Base-by-base conservation (phyloP, 345 rosid genomes). In the Cardamine resedifolia region DNA sequence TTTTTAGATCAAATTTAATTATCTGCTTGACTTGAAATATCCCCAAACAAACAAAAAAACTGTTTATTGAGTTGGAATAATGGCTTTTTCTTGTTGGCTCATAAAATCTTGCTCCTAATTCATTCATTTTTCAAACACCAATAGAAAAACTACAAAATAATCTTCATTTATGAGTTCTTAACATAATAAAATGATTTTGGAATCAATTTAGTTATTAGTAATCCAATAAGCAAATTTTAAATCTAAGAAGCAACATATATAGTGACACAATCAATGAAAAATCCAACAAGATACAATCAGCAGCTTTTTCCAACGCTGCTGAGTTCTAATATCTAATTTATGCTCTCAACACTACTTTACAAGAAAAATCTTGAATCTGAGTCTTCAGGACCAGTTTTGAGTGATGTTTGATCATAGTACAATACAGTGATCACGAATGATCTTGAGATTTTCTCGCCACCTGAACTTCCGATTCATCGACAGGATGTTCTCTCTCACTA, bases 341-440 rank as follows among this genome's bases (percentile, higher is more conserved):
- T 64, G 58, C 49, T 64, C 58, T 64, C 71, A 65, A 45, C 36
- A 74, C 61, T 58, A 58, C 27, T 66, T 74, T 58, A 66, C 66
- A 66, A 52, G 21, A 58, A 49, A 33, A 38, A 24, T 41, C 15
- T 41, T 1, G 50, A 41, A 3, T 39, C 49, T 34, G 20, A 12
- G 8, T 65, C 66, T 65, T 18, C 11, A 63, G 19, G 36, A 43
- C 38, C 38, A 31, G 47, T 56, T 72, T 68, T 45, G 45, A 33
- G 12, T 8, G n/a, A 43, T 61, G 63, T 30, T 21, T 55, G 18
- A 18, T 41, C 49, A 34, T 33, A 21, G 69, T 24, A 58, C 72
- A 73, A 57, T 27, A 65, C 43, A 27, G 2, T 28, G 30, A 57
- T 27, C 50, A 27, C 4, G 16, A 57, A 48, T 0, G 34, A 26